Percentiles rank a stretch among this genome's conserved stretches.
Evolutionary conservation across 2,329 filamentous ascomycete species (phyloP).

Genomic region (Fusarium sp.): DNA sequence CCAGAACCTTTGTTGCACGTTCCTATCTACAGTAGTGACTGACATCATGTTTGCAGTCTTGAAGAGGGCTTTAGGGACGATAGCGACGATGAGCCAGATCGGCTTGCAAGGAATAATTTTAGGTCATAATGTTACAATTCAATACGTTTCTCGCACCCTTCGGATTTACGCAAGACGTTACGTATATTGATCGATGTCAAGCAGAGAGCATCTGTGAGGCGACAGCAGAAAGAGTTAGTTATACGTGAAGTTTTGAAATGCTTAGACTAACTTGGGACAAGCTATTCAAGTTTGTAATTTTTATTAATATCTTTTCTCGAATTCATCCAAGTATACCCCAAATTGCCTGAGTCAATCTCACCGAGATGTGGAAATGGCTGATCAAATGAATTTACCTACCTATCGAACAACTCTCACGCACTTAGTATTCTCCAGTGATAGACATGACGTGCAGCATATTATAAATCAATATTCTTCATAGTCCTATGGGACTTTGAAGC

Average conservation of each 20-base stretch:
- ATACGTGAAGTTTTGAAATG: not conserved
- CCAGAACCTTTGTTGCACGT: not conserved
- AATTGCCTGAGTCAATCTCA: not conserved
- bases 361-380: not conserved
- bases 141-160: not conserved
- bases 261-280: not conserved
- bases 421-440: not conserved
- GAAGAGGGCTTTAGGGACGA: constrained; percentile 65
- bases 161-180: not conserved
- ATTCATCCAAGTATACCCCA: not conserved
- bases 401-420: not conserved
- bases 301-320: not conserved
- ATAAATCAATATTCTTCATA: not conserved
- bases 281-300: not conserved
- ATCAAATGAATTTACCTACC: not conserved
- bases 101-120: constrained; percentile 33
- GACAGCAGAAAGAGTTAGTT: not conserved
- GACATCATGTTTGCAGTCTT: constrained; percentile 53
- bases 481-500: not conserved
- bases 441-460: not conserved
- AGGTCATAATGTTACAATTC: constrained; percentile 26
- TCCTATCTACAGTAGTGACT: not conserved
- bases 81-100: constrained; percentile 53
- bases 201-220: not conserved
- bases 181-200: not conserved